Evolutionary conservation across 2,329 filamentous ascomycete species (phyloP).

Genomic region (Penicillium sumatraense): DNA sequence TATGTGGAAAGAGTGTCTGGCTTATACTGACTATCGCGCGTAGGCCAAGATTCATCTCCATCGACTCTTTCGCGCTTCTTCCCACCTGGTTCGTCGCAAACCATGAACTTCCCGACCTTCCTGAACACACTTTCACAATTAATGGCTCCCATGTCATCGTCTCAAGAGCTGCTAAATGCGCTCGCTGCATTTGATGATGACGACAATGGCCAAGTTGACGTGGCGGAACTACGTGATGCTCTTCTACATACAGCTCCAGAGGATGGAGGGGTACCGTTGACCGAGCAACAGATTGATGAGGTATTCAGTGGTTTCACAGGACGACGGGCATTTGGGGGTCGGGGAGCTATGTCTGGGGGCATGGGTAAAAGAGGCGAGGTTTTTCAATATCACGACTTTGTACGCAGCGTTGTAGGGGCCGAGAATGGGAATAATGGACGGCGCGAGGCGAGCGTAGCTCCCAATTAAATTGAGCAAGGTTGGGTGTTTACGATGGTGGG

Average conservation of each 20-base stretch:
- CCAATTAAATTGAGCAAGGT: slow-evolving; percentile 16
- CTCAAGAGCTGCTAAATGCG: slow-evolving; percentile 80
- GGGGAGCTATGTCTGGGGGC: slow-evolving; percentile 51
- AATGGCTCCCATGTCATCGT: slow-evolving; percentile 74
- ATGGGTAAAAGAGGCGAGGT: slow-evolving; percentile 75
- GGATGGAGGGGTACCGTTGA: slow-evolving; percentile 66
- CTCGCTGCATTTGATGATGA: slow-evolving; percentile 96
- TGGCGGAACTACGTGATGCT: slow-evolving; percentile 80
- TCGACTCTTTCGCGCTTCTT: slow-evolving; percentile 82
- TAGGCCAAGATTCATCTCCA: slow-evolving; percentile 74
- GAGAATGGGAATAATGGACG: slow-evolving; percentile 35
- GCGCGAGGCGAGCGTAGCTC: slow-evolving; percentile 20
- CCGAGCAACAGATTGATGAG: slow-evolving; percentile 77
- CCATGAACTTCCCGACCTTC: slow-evolving; percentile 83
- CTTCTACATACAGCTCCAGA: slow-evolving; percentile 82
- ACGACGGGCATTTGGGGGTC: slow-evolving; percentile 76
- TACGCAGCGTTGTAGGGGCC: slow-evolving; percentile 67
- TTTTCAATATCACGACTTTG: slow-evolving; percentile 93
- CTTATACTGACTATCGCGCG: not conserved
- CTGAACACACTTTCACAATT: slow-evolving; percentile 79
- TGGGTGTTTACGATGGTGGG: slow-evolving; percentile 11
- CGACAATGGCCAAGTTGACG: slow-evolving; percentile 89
- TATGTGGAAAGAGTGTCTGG: not conserved
- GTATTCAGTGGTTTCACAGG: slow-evolving; percentile 87
- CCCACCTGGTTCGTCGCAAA: slow-evolving; percentile 70